Evolutionary conservation across 2,329 filamentous ascomycete species (phyloP).

Genomic region (Colletotrichum caudatum): DNA sequence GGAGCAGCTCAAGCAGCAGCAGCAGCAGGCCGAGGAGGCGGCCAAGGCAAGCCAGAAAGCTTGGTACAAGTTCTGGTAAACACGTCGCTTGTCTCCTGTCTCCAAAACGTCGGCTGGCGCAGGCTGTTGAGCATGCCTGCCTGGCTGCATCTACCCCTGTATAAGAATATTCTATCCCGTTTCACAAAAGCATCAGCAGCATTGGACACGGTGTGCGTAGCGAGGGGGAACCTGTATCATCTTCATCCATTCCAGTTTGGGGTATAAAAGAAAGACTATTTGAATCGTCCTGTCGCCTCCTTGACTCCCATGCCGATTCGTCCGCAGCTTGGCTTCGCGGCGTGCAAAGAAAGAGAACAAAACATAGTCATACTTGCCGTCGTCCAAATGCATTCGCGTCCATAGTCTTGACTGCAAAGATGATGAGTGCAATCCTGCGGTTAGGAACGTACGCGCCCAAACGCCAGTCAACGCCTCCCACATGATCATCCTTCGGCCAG

Average conservation of each 20-base stretch:
- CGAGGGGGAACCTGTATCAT: constrained; percentile 25
- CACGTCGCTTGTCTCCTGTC: neutral
- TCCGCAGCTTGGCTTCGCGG: neutral
- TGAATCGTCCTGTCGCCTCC: constrained; percentile 6
- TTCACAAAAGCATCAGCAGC: neutral
- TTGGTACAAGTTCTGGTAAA: constrained; percentile 70
- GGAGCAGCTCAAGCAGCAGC: constrained; percentile 54
- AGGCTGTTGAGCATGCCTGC: neutral
- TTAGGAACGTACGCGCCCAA: constrained; percentile 17
- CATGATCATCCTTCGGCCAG: neutral
- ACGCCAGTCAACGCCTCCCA: constrained; percentile 16
- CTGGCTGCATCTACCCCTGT: neutral
- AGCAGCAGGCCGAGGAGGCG: constrained; percentile 50
- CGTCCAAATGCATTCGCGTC: constrained; percentile 10
- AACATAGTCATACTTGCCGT: constrained; percentile 19
- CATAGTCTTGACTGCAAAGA: neutral
- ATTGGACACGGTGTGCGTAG: constrained; percentile 6
- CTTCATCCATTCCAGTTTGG: constrained; percentile 25
- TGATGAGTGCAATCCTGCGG: constrained; percentile 11
- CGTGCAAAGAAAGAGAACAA: constrained; percentile 9
- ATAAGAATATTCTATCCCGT: neutral
- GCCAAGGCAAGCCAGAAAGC: constrained; percentile 52
- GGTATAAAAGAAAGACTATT: constrained; percentile 42
- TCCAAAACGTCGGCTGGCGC: neutral
- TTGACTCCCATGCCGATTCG: constrained; percentile 3